Evolutionary conservation across 805 yeast genomes (phyloP).

Genomic region (Schwanniomyces occidentalis): DNA sequence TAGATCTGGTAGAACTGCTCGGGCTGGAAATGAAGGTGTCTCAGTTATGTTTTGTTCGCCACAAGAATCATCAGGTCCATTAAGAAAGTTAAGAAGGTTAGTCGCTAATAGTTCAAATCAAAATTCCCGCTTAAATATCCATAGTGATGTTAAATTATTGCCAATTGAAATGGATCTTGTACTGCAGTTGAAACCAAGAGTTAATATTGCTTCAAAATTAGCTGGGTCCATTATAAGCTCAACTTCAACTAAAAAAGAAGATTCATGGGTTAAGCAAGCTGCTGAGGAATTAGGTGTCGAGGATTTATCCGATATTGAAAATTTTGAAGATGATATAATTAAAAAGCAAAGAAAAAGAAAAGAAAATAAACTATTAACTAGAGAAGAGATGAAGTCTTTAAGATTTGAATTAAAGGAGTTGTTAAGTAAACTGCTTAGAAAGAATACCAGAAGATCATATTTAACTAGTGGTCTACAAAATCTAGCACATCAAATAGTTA

Average conservation of each 20-base stretch:
- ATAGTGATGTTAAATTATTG: slow-evolving; percentile 60
- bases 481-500: slow-evolving; percentile 72
- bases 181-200: slow-evolving; percentile 67
- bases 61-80: slow-evolving; percentile 87
- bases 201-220: slow-evolving; percentile 65
- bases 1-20: slow-evolving; percentile 97
- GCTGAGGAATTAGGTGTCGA: slow-evolving; percentile 93
- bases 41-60: slow-evolving; percentile 91
- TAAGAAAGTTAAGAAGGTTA: slow-evolving; percentile 67
- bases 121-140: slow-evolving; percentile 29
- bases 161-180: slow-evolving; percentile 78
- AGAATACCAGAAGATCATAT: slow-evolving; percentile 67
- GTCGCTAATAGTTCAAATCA: slow-evolving; percentile 37
- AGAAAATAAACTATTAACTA: slow-evolving; percentile 42
- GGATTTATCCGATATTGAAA: slow-evolving; percentile 60
- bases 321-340: slow-evolving; percentile 62
- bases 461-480: slow-evolving; percentile 77
- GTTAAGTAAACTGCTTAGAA: slow-evolving; percentile 56
- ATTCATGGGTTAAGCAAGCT: slow-evolving; percentile 81
- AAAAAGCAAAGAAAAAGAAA: slow-evolving; percentile 59
- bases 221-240: slow-evolving; percentile 70
- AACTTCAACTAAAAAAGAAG: slow-evolving; percentile 64
- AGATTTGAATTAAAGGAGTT: slow-evolving; percentile 55
- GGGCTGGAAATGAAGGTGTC: slow-evolving; percentile 95
- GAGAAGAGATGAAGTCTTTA: slow-evolving; percentile 47